Evolutionary conservation across 148 eudicot species (phyloP).

Genomic region (Polygonum maritimum): DNA sequence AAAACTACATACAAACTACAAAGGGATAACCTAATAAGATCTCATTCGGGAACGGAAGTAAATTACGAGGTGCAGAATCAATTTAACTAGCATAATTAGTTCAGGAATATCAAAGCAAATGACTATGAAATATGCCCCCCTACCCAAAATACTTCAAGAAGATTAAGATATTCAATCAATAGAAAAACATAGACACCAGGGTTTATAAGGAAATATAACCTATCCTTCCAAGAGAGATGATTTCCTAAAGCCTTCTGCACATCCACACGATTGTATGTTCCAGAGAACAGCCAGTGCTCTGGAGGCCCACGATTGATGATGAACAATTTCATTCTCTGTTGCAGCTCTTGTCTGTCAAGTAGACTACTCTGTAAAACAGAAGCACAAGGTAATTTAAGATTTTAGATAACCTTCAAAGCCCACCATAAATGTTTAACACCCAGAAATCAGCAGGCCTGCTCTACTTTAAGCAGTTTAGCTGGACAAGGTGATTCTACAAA

Average conservation of each 20-base stretch:
- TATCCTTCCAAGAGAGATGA: constrained; percentile 94
- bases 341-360: constrained; percentile 92
- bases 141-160: background rate
- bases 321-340: constrained; percentile 69
- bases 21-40: background rate
- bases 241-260: constrained; percentile 90
- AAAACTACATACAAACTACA: background rate
- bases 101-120: background rate
- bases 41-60: background rate
- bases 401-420: background rate
- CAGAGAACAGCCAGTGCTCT: constrained; percentile 81
- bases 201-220: constrained; percentile 30
- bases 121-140: background rate
- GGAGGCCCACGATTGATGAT: constrained; percentile 55
- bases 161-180: background rate
- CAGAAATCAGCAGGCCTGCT: background rate
- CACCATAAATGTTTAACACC: background rate
- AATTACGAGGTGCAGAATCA: background rate
- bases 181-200: background rate
- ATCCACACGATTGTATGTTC: constrained; percentile 69
- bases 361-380: constrained; percentile 54
- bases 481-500: background rate
- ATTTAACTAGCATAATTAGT: background rate
- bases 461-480: background rate
- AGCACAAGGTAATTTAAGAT: background rate